phyloP scores from a whole-genome alignment of 805 yeast species.

The Candida odintsovae region DNA sequence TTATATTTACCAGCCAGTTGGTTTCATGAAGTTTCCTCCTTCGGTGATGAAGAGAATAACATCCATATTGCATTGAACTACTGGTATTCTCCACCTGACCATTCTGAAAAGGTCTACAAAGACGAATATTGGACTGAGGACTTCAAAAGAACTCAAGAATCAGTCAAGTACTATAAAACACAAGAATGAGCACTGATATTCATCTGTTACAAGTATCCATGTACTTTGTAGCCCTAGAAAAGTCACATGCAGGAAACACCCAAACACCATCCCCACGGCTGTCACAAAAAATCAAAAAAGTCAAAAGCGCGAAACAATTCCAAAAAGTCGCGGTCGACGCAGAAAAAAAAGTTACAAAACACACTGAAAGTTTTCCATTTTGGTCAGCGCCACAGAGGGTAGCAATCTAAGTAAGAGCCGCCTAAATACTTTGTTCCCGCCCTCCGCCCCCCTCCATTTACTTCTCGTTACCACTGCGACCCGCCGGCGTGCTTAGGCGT shows the following conservation, averaged over 20 bases:
- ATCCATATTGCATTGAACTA: slow-evolving; percentile 64
- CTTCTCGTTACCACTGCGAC: no score
- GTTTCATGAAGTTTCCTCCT: slow-evolving; percentile 78
- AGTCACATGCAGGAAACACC: neutral
- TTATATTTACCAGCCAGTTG: slow-evolving; percentile 71
- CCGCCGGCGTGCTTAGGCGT: no score
- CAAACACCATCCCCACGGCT: neutral
- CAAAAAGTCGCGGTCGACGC: no score
- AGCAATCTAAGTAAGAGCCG: no score
- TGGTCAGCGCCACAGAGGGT: neutral
- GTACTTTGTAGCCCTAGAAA: neutral
- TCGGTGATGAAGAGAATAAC: slow-evolving; percentile 30
- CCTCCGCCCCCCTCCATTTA: no score
- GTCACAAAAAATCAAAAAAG: neutral
- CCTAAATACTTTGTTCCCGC: no score
- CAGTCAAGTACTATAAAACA: slow-evolving; percentile 18
- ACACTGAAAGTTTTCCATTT: neutral
- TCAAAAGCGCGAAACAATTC: neutral
- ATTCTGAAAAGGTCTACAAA: slow-evolving; percentile 32
- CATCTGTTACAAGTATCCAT: neutral
- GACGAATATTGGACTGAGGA: slow-evolving; percentile 52
- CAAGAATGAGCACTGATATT: neutral
- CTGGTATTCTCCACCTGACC: slow-evolving; percentile 67
- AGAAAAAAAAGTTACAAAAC: neutral
- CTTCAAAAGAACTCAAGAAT: slow-evolving; percentile 36